Evolutionary conservation across 2,329 filamentous ascomycete genomes (phyloP).

Genomic region (Parafenestella ontariensis): DNA sequence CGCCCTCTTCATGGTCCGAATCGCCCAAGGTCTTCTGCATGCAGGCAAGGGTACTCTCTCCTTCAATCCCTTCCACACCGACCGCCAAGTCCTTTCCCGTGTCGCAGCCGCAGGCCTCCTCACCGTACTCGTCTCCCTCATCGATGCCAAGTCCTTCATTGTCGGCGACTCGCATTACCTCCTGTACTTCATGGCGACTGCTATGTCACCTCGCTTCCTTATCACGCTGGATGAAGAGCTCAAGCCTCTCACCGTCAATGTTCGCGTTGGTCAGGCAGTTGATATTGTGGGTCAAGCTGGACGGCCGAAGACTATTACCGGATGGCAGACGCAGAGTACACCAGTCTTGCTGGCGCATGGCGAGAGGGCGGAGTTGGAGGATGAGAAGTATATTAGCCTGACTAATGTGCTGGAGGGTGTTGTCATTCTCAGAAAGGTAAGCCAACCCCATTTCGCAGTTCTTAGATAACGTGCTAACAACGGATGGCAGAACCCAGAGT

Average conservation of each 20-base stretch:
- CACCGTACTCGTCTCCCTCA: conserved; percentile 88
- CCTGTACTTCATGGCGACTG: conserved; percentile 94
- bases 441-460: conserved; percentile 29
- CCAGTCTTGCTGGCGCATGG: conserved; percentile 93
- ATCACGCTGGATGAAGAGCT: conserved; percentile 95
- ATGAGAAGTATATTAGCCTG: conserved; percentile 94
- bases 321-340: conserved; percentile 99
- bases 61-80: conserved; percentile 98
- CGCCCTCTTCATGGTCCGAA: conserved; percentile 98
- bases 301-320: conserved; percentile 97
- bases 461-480: conserved; percentile 19
- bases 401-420: conserved; percentile 92
- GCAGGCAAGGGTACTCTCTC: conserved; percentile 99
- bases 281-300: conserved; percentile 98
- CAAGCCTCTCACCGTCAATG: conserved; percentile 92
- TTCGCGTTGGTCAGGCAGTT: conserved; percentile 95
- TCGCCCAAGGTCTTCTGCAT: conserved; percentile 94
- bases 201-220: conserved; percentile 96
- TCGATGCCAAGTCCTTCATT: conserved; percentile 89
- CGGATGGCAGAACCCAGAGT: conserved; percentile 52
- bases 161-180: conserved; percentile 83
- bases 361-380: conserved; percentile 94
- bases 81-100: conserved; percentile 91
- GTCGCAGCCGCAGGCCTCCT: conserved; percentile 90
- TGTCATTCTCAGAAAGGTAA: conserved; percentile 95